phyloP scores from a whole-genome alignment of 2,329 filamentous ascomycete genomes.

The Fusarium gaditjirri region DNA sequence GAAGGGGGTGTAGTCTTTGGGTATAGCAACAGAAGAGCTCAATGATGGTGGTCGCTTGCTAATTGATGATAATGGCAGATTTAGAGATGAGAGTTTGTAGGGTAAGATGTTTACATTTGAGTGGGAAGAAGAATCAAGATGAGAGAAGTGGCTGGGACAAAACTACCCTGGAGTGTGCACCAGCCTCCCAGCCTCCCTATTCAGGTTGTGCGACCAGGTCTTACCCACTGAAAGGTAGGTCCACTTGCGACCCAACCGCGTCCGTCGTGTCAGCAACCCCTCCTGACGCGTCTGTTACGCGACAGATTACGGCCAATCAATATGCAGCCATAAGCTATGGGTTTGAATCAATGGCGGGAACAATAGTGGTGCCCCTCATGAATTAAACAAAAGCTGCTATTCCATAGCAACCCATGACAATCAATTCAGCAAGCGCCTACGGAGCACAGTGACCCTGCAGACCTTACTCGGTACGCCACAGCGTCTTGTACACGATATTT shows the following conservation, averaged over 20 bases:
- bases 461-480: conserved; percentile 14
- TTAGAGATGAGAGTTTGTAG: conserved; percentile 40
- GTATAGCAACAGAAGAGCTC: conserved; percentile 22
- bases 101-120: conserved; percentile 40
- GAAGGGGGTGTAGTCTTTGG: neutral
- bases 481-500: conserved; percentile 5
- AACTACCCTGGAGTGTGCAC: conserved; percentile 42
- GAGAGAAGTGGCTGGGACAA: conserved; percentile 44
- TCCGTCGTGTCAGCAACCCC: conserved; percentile 37
- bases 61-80: conserved; percentile 41
- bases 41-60: conserved; percentile 38
- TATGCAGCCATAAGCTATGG: conserved; percentile 1
- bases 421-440: conserved; percentile 32
- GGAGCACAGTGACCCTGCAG: conserved; percentile 17
- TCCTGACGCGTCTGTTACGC: conserved; percentile 47
- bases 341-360: conserved; percentile 28
- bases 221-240: conserved; percentile 34
- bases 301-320: conserved; percentile 43
- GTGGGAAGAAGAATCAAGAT: conserved; percentile 34
- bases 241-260: conserved; percentile 22
- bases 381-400: conserved; percentile 26
- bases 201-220: conserved; percentile 26
- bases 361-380: conserved; percentile 36
- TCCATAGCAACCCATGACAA: conserved; percentile 24
- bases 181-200: conserved; percentile 41